Evolutionary conservation across 176 grass and related monocot species (phyloP), one percentile per base, ranked within the genome.

Genomic region (Juncus effusus): DNA sequence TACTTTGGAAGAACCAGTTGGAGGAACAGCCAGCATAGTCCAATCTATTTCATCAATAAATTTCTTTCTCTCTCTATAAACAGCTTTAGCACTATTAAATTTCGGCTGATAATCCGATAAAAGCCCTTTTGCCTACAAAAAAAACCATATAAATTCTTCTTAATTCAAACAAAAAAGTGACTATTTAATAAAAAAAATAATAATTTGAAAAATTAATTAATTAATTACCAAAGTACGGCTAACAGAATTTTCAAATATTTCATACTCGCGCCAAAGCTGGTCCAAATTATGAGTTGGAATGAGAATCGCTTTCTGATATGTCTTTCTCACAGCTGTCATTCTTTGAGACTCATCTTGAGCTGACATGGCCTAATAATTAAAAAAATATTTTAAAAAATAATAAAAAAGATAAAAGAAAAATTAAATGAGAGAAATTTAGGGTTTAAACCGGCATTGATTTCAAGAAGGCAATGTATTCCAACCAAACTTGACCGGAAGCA

Each of bases 41-140:
- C 93, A 97, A 79, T 97, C 93, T 68, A 97, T 97, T 72, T 92
- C 82, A 61, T 97, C 93, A 68, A 97, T 74, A 62, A 83, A 85
- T 63, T 96, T 96, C 72, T 96, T 96, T 10, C 93, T 81, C 58
- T 96, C 93, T 84, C 84, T 86, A 75, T 86, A 92, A 51, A 97
- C 93, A n/a, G 93, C 93, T 65, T 75, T 91, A 80, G 88, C 88
- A 80, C 93, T 97, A 63, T 91, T 97, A 81, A 86, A 97, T 74
- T 97, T 97, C 38, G 88, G 88, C 68, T 92, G 93, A 76, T 97
- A 97, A 71, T 97, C 93, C 14, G 93, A 97, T 63, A 92, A 74
- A 65, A 97, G 74, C 50, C 93, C 88, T 97, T 97, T 97, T 61
- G 93, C 93, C 93, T 97, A 70, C 52, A 72, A 72, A 12, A 13